These are phyloP conservation scores for Pholiota molesta DNA, from an alignment of 768 basidiomycete species.

Conservation along the genomic window DNA sequence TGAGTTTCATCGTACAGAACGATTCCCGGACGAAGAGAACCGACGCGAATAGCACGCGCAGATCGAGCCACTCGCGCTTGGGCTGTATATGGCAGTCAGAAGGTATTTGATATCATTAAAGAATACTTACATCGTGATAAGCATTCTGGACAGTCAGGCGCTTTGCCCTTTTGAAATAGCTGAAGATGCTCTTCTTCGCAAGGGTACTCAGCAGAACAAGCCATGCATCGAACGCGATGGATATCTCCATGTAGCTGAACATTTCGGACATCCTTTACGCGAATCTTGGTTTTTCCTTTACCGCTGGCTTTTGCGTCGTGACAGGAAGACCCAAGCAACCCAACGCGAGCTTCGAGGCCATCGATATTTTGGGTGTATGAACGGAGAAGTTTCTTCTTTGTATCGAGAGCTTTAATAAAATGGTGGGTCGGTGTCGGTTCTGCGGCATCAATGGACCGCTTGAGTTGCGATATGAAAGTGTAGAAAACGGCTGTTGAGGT, in stretches of 20 bases:
- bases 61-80: slow-evolving; percentile 81
- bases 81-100: slow-evolving; percentile 40
- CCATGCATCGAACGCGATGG: slow-evolving; percentile 84
- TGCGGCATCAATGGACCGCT: slow-evolving; percentile 79
- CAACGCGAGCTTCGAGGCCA: slow-evolving; percentile 83
- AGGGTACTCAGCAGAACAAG: slow-evolving; percentile 80
- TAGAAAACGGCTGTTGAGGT: slow-evolving; percentile 90
- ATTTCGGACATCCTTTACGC: slow-evolving; percentile 75
- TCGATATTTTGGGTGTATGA: slow-evolving; percentile 99
- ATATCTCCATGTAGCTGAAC: slow-evolving; percentile 96
- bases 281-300: slow-evolving; percentile 74
- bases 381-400: slow-evolving; percentile 82
- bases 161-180: slow-evolving; percentile 66
- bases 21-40: slow-evolving; percentile 90
- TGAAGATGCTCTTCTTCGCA: slow-evolving; percentile 65
- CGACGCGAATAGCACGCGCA: slow-evolving; percentile 77
- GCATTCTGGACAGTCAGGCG: slow-evolving; percentile 91
- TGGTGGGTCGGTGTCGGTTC: slow-evolving; percentile 84
- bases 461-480: slow-evolving; percentile 92
- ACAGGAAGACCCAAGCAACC: slow-evolving; percentile 70
- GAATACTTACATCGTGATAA: slow-evolving; percentile 68
- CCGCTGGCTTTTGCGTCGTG: slow-evolving; percentile 49
- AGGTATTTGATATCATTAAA: neutral
- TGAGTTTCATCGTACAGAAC: slow-evolving; percentile 95
- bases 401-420: slow-evolving; percentile 84